Base-by-base conservation (phyloP, 352 stramenopile genomes). In the Phytophthora boehmeriae region DNA sequence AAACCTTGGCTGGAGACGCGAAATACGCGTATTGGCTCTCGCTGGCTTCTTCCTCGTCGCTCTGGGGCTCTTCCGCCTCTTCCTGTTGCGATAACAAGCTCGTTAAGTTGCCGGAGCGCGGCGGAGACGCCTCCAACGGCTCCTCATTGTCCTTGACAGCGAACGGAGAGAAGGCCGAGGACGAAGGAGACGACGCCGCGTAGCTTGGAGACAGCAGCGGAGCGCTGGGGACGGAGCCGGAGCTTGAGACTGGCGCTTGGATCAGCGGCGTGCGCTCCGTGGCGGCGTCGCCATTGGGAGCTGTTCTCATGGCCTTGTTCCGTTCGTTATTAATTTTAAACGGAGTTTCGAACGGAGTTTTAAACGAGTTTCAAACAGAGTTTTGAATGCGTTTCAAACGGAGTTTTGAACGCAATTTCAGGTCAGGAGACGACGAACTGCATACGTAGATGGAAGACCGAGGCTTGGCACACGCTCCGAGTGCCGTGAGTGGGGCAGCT, bases 181-280 rank as follows among this genome's bases (percentile, higher is more conserved):
- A 80, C 8, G 67, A 76, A 32, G 71, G 74, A 9, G 73, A 86
- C 23, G 71, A 68, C 2, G 74, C 71, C 5, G 76, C 76, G 39
- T 86, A 86, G 10, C 59, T 71, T 2, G 76, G 76, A 13, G 76
- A 86, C 20, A 86, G 39, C 30, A 83, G 50, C 25, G 59, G 59
- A 9, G 63, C 66, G 10, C 38, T n/a, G n/a, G n/a, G n/a, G n/a
- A n/a, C 45, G 1, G 59, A 52, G 8, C 42, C 42, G 1, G 39
- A 6, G 34, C 17, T 20, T 10, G 36, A 39, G 10, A 62, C 48
- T 10, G 43, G 36, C 14, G 45, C 41, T 17, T 64, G 42, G 44
- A 90, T 89, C 16, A 90, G 62, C 63, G 81, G 81, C 48, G 81
- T 90, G 38, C 78, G 70, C 56, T 90, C 81, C 0, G 68, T 89